Percentiles rank a stretch among this genome's conserved stretches.
These are phyloP conservation scores for Schizosaccharomyces cryophilus DNA, from an alignment of 805 yeast genomes.

Conservation along the genomic window DNA sequence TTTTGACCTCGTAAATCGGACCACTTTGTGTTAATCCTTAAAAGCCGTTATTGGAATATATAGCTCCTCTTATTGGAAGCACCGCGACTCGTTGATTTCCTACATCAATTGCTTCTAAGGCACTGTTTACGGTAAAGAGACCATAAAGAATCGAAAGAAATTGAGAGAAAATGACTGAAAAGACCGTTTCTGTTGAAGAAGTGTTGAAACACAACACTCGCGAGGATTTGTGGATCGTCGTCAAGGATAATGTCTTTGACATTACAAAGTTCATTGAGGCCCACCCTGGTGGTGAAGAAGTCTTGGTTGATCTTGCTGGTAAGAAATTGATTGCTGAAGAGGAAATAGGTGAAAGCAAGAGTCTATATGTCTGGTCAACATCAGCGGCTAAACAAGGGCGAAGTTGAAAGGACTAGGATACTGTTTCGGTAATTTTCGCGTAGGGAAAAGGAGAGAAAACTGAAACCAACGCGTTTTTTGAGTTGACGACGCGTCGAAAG, in stretches of 20 bases:
- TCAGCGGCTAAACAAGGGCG: no score
- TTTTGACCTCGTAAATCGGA: no score
- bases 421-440: no score
- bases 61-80: no score
- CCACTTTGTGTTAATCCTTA: no score
- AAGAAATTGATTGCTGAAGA: background rate
- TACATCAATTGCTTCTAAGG: no score
- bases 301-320: slow-evolving; percentile 56
- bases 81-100: no score
- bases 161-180: background rate
- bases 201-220: slow-evolving; percentile 20
- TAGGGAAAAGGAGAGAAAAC: no score
- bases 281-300: slow-evolving; percentile 60
- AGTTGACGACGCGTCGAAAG: background rate
- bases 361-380: no score
- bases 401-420: no score
- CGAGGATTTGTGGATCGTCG: slow-evolving; percentile 47
- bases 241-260: slow-evolving; percentile 45
- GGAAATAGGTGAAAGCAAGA: background rate
- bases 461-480: background rate
- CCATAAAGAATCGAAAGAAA: background rate
- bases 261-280: slow-evolving; percentile 28
- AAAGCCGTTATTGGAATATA: no score
- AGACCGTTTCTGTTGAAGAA: slow-evolving; percentile 16
- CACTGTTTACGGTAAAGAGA: no score